These are phyloP conservation scores for Cercospora zeae-maydis DNA, from an alignment of 2,329 filamentous ascomycete species.

Conservation along the genomic window DNA sequence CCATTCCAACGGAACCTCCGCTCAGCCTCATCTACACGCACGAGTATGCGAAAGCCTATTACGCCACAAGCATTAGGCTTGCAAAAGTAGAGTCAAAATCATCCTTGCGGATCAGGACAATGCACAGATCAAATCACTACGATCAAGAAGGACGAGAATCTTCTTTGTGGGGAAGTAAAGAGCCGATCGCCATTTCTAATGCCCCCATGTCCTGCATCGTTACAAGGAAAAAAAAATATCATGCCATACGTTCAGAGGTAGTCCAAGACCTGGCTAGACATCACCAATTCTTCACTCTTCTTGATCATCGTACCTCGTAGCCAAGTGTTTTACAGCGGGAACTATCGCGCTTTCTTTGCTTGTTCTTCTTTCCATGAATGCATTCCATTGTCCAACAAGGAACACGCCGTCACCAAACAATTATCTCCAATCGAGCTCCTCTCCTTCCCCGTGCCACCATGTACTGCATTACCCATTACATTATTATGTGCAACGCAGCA, in stretches of 20 bases:
- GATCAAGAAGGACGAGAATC: background rate
- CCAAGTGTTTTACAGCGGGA: conserved; percentile 4
- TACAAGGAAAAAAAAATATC: background rate
- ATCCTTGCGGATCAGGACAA: background rate
- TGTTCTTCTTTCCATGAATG: conserved; percentile 4
- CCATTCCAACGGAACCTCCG: background rate
- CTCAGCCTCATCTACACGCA: background rate
- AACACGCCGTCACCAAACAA: background rate
- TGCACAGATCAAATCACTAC: background rate
- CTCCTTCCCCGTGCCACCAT: background rate
- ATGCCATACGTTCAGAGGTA: background rate
- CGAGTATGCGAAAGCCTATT: background rate
- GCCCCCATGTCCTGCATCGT: background rate
- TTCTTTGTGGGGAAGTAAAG: background rate
- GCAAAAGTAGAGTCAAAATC: background rate
- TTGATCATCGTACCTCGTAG: conserved; percentile 9
- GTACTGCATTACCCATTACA: conserved; percentile 22
- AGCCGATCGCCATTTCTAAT: background rate
- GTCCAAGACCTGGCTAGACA: background rate
- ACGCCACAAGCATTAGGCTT: background rate
- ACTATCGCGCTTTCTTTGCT: conserved; percentile 3
- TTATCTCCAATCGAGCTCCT: background rate
- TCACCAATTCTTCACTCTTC: background rate
- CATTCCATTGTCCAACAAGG: background rate
- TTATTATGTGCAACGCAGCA: conserved; percentile 17